A percentile compares a stretch with the other conserved stretches of the same genome.
phyloP scores from a whole-genome alignment of 768 basidiomycete species.

The Aureoboletus auriporus region DNA sequence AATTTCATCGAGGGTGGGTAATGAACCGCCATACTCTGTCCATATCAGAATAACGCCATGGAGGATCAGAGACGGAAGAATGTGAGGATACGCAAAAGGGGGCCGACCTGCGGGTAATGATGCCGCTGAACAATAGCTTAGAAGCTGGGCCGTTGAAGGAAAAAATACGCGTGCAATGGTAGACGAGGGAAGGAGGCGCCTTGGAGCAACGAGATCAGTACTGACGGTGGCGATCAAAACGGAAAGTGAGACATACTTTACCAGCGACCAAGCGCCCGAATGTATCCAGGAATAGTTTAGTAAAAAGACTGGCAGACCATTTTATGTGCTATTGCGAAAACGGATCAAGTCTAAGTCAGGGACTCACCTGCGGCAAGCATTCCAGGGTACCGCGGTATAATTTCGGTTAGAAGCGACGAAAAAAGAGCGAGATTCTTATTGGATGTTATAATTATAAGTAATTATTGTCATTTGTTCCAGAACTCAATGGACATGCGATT shows the following conservation, averaged over 20 bases:
- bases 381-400: slow-evolving; percentile 69
- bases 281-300: slow-evolving; percentile 76
- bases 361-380: slow-evolving; percentile 65
- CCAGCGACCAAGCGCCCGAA: slow-evolving; percentile 60
- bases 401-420: slow-evolving; percentile 61
- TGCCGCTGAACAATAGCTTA: slow-evolving; percentile 48
- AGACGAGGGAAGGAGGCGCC: slow-evolving; percentile 57
- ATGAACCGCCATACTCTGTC: slow-evolving; percentile 65
- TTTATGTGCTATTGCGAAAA: background rate
- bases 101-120: slow-evolving; percentile 49
- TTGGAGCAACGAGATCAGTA: slow-evolving; percentile 23
- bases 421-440: slow-evolving; percentile 56
- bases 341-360: slow-evolving; percentile 2
- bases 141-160: slow-evolving; percentile 50
- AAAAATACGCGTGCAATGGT: slow-evolving; percentile 66
- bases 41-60: slow-evolving; percentile 15
- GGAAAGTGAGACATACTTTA: slow-evolving; percentile 45
- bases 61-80: slow-evolving; percentile 8
- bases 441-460: background rate
- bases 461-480: slow-evolving; percentile 1
- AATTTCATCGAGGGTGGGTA: slow-evolving; percentile 48
- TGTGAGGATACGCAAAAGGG: background rate
- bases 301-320: slow-evolving; percentile 49
- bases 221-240: slow-evolving; percentile 1
- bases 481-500: slow-evolving; percentile 4